Percentiles rank a stretch among this genome's conserved stretches.
These are phyloP conservation scores for Jaltomata sinuosa DNA, from an alignment of 257 asterid genomes.

Conservation along the genomic window DNA sequence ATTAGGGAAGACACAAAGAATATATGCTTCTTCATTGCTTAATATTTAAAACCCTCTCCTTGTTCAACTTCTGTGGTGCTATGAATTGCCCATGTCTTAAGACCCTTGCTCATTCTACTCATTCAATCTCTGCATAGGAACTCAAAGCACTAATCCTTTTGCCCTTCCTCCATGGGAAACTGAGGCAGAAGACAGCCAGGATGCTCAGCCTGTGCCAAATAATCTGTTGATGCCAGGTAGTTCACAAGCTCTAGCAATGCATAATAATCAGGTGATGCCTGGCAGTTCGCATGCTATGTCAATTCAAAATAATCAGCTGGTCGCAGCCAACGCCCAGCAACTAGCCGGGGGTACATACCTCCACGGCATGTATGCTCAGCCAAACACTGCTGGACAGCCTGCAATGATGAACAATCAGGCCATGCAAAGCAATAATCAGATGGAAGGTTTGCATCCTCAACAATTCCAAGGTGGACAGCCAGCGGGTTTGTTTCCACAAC, in stretches of 20 bases:
- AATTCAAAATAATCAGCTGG: slow-evolving; percentile 12
- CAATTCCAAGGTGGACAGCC: slow-evolving; percentile 18
- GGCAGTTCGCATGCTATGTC: background rate
- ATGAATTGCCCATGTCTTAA: background rate
- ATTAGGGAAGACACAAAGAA: background rate
- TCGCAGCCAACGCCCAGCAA: slow-evolving; percentile 26
- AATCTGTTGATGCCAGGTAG: background rate
- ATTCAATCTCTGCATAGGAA: slow-evolving; percentile 26
- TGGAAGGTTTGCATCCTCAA: slow-evolving; percentile 30
- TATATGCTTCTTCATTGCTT: background rate
- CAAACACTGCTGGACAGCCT: slow-evolving; percentile 23
- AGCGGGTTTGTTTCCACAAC: slow-evolving; percentile 58
- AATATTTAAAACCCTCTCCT: background rate
- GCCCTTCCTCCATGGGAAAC: slow-evolving; percentile 99
- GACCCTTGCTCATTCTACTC: background rate
- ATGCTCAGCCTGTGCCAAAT: background rate
- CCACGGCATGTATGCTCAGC: slow-evolving; percentile 34
- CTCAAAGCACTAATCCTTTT: slow-evolving; percentile 33
- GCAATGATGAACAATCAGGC: slow-evolving; percentile 32
- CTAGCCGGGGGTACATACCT: slow-evolving; percentile 24
- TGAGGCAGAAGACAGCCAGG: slow-evolving; percentile 32
- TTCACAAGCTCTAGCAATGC: background rate
- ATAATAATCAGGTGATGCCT: background rate
- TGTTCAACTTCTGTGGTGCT: background rate
- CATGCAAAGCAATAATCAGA: slow-evolving; percentile 27